These are phyloP conservation scores for Zygnema cylindricum DNA, from an alignment of 139 green algal species.

Conservation along the genomic window DNA sequence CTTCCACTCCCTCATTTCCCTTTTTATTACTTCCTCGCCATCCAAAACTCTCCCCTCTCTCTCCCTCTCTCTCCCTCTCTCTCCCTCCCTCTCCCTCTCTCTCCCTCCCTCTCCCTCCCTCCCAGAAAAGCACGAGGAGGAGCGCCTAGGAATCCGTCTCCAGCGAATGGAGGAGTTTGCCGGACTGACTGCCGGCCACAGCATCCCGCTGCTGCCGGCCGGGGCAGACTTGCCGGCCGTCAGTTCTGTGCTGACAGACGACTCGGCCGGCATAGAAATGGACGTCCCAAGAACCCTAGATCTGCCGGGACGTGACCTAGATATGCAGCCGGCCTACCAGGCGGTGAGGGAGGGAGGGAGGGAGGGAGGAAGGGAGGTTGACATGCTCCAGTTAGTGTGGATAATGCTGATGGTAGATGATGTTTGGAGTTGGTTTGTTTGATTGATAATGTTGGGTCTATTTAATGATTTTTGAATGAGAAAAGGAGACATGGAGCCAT, in stretches of 20 bases:
- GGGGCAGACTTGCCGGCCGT: constrained; percentile 23
- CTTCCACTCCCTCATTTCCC: no score
- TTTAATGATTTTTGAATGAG: no score
- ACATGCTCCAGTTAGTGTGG: background rate
- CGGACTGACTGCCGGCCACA: background rate
- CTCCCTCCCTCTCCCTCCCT: background rate
- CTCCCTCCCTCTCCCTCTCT: background rate
- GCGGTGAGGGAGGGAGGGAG: constrained; percentile 14
- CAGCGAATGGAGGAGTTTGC: background rate
- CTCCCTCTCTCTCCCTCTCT: background rate
- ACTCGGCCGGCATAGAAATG: background rate
- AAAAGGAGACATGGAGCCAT: no score
- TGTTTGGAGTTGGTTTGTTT: no score
- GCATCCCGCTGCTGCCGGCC: background rate
- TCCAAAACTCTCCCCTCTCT: background rate
- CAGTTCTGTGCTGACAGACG: background rate
- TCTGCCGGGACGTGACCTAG: constrained; percentile 8
- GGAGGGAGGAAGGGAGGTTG: background rate
- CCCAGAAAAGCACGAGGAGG: constrained; percentile 30
- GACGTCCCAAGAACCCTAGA: constrained; percentile 10
- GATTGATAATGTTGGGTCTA: no score
- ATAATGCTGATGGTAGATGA: no score
- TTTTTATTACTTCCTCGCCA: background rate
- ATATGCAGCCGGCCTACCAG: constrained; percentile 26
- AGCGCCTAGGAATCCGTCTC: background rate